phyloP scores from a whole-genome alignment of 495 filamentous ascomycete species.

The Podospora comata region DNA sequence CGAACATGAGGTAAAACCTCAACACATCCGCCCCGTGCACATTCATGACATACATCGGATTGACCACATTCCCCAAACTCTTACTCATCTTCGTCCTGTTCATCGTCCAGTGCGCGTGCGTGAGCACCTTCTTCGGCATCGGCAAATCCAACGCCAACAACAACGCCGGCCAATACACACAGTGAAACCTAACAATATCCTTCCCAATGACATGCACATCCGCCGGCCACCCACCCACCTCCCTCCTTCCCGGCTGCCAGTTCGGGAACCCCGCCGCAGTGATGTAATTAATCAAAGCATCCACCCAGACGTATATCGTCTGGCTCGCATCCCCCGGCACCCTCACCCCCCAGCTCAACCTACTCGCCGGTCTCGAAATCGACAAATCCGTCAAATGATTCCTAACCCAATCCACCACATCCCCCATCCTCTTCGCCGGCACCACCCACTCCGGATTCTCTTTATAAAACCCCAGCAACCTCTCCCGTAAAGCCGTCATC shows the following conservation, averaged over 20 bases:
- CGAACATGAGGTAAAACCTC: constrained; percentile 79
- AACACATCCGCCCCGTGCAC: constrained; percentile 83
- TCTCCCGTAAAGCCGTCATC: constrained; percentile 72
- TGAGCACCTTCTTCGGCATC: constrained; percentile 75
- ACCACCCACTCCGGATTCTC: constrained; percentile 67
- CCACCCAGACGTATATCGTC: constrained; percentile 97
- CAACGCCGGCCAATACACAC: constrained; percentile 96
- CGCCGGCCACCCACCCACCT: constrained; percentile 74
- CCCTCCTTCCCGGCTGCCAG: constrained; percentile 57
- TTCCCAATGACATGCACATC: constrained; percentile 92
- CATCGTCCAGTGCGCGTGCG: constrained; percentile 94
- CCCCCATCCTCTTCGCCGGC: constrained; percentile 61
- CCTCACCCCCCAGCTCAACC: constrained; percentile 84
- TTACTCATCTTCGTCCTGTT: constrained; percentile 92
- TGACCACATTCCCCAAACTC: constrained; percentile 89
- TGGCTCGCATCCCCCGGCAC: constrained; percentile 81
- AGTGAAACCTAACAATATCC: constrained; percentile 94
- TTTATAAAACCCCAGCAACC: constrained; percentile 73
- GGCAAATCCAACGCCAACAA: constrained; percentile 85
- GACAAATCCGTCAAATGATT: constrained; percentile 79
- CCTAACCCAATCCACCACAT: constrained; percentile 66
- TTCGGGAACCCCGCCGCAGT: constrained; percentile 81
- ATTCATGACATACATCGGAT: constrained; percentile 88
- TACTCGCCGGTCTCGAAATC: constrained; percentile 74
- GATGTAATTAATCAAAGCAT: constrained; percentile 91